These are phyloP conservation scores for Calendula officinalis DNA, from an alignment of 129 eudicot species.

Conservation along the genomic window DNA sequence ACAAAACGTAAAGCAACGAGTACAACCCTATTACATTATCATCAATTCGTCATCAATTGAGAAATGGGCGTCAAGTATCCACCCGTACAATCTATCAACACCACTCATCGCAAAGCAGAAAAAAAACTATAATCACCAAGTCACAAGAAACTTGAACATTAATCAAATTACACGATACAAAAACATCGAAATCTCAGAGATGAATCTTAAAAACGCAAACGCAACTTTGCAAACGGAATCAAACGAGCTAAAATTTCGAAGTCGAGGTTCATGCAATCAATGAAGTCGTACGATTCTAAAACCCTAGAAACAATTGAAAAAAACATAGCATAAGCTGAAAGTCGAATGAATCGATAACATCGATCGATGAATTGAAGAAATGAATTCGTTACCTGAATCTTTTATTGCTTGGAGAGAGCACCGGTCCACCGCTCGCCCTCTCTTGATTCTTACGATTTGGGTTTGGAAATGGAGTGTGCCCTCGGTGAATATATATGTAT, in stretches of 20 bases:
- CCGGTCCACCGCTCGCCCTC: slow-evolving; percentile 29
- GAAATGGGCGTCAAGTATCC: background rate
- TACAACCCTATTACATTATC: too few species aligned
- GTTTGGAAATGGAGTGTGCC: slow-evolving; percentile 15
- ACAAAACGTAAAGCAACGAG: background rate
- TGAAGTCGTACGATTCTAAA: slow-evolving; percentile 22
- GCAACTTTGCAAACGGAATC: background rate
- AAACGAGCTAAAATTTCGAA: slow-evolving; percentile 19
- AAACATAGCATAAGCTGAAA: slow-evolving; percentile 3
- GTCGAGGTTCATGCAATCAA: slow-evolving; percentile 19
- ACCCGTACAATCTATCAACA: background rate
- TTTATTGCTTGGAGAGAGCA: slow-evolving; percentile 22
- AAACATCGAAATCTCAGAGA: background rate
- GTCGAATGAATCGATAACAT: background rate
- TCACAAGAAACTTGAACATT: background rate
- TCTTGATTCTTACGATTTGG: slow-evolving; percentile 28
- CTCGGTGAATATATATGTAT: slow-evolving; percentile 3
- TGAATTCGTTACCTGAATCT: background rate
- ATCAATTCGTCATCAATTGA: background rate
- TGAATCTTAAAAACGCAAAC: slow-evolving; percentile 7
- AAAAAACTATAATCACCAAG: background rate
- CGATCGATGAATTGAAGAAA: slow-evolving; percentile 2
- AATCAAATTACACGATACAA: slow-evolving; percentile 6
- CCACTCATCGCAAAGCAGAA: background rate
- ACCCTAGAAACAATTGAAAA: slow-evolving; percentile 29